Base-by-base conservation (phyloP, 495 filamentous ascomycete genomes). In the Hypoxylon fragiforme region DNA sequence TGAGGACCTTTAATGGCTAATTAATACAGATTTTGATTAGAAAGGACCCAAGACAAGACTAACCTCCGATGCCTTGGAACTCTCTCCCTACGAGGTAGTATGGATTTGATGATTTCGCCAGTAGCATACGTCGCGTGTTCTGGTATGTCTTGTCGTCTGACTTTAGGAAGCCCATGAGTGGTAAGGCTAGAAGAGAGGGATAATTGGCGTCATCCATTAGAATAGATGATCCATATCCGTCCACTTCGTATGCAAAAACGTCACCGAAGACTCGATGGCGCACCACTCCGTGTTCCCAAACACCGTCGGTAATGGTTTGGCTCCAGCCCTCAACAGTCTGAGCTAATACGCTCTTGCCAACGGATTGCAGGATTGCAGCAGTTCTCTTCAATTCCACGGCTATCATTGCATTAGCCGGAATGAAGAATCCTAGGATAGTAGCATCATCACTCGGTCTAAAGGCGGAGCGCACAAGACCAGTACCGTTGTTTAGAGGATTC, bases 191-290 rank as follows among this genome's bases (percentile, higher is more conserved):
- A 7, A 99, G 73, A 0, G 91, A 96, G 1, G 94, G 94, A 30
- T 97, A 81, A 59, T 99, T 99, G 9, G 94, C 94, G 67, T 99
- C 94, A 60, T 99, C 94, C 94, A 98, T 97, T 22, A 98, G 69
- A 42, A 96, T 88, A 3, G 83, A 78, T 9, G 88, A 91, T 38
- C 94, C 95, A 60, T 94, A 99, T 1, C 94, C 94, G 66, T 99
- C 94, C 11, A 97, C 90, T 70, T 99, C 94, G 65, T 87, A 99
- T 4, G 94, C 94, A 67, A 96, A 99, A 3, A 99, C 94, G 15
- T 87, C 75, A 21, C 95, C 95, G 57, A 86, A 96, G 34, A 80
- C 85, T 57, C 85, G 80, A 63, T 96, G 91, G 2, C 75, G 70
- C n/a, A 97, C 86, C 9, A 96, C 86, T n/a, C 89, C 94, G 61